A percentile compares a stretch with the other conserved stretches of the same genome.
phyloP scores from a whole-genome alignment of 2,329 filamentous ascomycete genomes.

The Escovopsis sp. region DNA sequence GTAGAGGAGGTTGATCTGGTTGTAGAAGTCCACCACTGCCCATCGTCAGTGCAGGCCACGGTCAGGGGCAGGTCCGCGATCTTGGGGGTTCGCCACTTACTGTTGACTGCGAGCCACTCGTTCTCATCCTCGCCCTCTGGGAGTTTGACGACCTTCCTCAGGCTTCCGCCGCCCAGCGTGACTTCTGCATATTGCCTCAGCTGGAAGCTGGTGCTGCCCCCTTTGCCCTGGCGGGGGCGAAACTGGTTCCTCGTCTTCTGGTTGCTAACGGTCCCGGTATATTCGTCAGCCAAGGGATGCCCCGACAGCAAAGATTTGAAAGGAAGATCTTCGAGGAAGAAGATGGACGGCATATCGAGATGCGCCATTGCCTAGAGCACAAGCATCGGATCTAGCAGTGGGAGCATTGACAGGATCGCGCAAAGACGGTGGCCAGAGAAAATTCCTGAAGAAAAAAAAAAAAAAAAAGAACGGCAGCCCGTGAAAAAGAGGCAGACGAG shows the following conservation, averaged over 20 bases:
- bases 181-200: slow-evolving; percentile 96
- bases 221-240: slow-evolving; percentile 75
- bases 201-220: slow-evolving; percentile 77
- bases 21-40: slow-evolving; percentile 97
- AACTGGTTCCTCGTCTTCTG: slow-evolving; percentile 82
- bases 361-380: slow-evolving; percentile 19
- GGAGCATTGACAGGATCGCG: not conserved
- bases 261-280: slow-evolving; percentile 40
- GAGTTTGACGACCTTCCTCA: slow-evolving; percentile 91
- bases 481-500: not conserved
- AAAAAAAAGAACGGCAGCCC: no score
- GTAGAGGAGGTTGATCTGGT: slow-evolving; percentile 97
- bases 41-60: not conserved
- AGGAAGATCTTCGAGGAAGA: slow-evolving; percentile 15
- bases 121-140: slow-evolving; percentile 96
- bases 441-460: no score
- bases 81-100: slow-evolving; percentile 32
- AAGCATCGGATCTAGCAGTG: slow-evolving; percentile 9
- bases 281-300: slow-evolving; percentile 16
- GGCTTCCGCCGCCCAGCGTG: slow-evolving; percentile 82
- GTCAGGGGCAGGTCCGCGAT: no score
- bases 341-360: slow-evolving; percentile 16
- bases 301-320: slow-evolving; percentile 8
- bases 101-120: slow-evolving; percentile 96
- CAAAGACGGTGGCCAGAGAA: no score